These are phyloP conservation scores for Backusella mclennaniae DNA, from an alignment of 192 early-diverging fungal genomes.

Conservation along the genomic window DNA sequence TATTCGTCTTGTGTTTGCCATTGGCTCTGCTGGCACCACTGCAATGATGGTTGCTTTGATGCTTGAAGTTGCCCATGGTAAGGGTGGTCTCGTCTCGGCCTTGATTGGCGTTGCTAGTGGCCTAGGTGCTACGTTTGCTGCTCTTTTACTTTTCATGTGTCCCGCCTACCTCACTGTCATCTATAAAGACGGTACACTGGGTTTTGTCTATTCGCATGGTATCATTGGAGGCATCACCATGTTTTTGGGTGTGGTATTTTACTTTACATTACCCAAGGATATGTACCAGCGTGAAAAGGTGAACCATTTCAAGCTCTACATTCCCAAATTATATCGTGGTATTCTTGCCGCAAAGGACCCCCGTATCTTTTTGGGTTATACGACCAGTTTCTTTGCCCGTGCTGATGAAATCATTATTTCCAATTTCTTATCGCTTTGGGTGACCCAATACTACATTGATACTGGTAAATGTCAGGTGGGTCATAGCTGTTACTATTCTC, in stretches of 20 bases:
- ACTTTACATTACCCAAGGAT: conserved; percentile 35
- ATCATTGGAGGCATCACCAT: conserved; percentile 40
- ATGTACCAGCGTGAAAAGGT: not conserved
- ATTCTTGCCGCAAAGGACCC: conserved; percentile 59
- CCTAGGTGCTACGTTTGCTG: conserved; percentile 55
- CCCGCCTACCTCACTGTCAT: conserved; percentile 26
- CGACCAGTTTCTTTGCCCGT: conserved; percentile 66
- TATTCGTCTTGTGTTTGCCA: conserved; percentile 61
- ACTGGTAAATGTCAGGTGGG: conserved; percentile 46
- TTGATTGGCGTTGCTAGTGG: conserved; percentile 62
- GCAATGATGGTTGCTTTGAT: conserved; percentile 66
- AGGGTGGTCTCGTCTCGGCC: conserved; percentile 49
- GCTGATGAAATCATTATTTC: conserved; percentile 73
- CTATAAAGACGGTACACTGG: conserved; percentile 20
- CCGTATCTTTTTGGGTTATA: conserved; percentile 59
- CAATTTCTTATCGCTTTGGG: conserved; percentile 65
- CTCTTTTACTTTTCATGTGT: conserved; percentile 42
- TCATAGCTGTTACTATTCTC: conserved; percentile 24
- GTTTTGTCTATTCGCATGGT: conserved; percentile 23
- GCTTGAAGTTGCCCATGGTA: conserved; percentile 51
- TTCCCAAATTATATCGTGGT: conserved; percentile 47
- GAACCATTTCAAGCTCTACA: conserved; percentile 14
- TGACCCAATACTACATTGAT: conserved; percentile 57
- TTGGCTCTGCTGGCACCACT: conserved; percentile 59
- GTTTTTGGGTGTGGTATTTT: conserved; percentile 27